These are phyloP conservation scores for Komagataella mondaviorum DNA, from an alignment of 805 yeast genomes.

Conservation along the genomic window DNA sequence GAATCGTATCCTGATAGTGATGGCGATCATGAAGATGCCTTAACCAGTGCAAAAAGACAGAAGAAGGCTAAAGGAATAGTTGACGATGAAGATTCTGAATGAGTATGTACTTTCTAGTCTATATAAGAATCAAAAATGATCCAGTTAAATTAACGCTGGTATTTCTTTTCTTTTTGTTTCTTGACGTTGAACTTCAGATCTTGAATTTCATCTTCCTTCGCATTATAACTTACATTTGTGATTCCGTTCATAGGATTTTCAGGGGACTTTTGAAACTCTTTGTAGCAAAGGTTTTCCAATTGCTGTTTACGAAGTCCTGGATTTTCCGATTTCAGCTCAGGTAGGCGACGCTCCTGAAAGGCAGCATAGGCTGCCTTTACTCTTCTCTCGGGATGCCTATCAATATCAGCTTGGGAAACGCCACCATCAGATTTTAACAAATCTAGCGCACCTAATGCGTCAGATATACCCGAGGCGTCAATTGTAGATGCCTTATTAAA, in stretches of 20 bases:
- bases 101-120: background rate
- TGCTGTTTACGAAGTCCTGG: conserved; percentile 77
- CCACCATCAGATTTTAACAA: conserved; percentile 45
- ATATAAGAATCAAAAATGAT: background rate
- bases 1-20: conserved; percentile 3
- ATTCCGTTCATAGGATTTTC: conserved; percentile 80
- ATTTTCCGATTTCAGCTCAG: conserved; percentile 59
- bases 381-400: conserved; percentile 82
- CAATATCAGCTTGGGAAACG: conserved; percentile 49
- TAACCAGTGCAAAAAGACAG: background rate
- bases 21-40: conserved; percentile 4
- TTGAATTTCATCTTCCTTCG: conserved; percentile 39
- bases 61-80: conserved; percentile 5
- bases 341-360: conserved; percentile 57
- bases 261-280: conserved; percentile 70
- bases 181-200: conserved; percentile 14
- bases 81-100: conserved; percentile 9
- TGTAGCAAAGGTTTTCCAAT: conserved; percentile 55
- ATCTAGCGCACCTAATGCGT: conserved; percentile 66
- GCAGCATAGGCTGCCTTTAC: conserved; percentile 70
- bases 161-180: conserved; percentile 17
- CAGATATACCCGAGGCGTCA: conserved; percentile 64
- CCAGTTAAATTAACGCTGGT: conserved; percentile 11
- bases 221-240: conserved; percentile 50
- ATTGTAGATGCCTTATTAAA: conserved; percentile 34